Evolutionary conservation across 2,329 filamentous ascomycete genomes (phyloP).

Genomic region (Verticillium nubilum): DNA sequence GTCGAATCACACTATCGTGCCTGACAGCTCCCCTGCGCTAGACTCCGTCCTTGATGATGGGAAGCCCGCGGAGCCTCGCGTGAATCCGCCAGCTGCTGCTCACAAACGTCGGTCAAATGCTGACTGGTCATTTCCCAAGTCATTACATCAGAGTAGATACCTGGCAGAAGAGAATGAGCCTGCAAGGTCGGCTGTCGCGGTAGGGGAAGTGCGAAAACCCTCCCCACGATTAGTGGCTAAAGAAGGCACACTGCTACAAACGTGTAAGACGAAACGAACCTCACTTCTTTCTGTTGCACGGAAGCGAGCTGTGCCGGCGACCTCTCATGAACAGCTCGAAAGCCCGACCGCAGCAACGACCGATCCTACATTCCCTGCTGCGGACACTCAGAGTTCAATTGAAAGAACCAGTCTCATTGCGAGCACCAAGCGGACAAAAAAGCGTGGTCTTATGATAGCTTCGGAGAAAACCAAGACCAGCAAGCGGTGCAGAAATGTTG

Average conservation of each 20-base stretch:
- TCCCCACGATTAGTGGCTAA: background rate
- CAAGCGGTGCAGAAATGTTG: background rate
- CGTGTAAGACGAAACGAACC: background rate
- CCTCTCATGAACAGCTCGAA: background rate
- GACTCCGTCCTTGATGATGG: background rate
- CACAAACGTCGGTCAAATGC: background rate
- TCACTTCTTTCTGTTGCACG: background rate
- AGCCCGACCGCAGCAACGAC: background rate
- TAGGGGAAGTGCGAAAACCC: background rate
- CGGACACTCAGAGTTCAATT: slow-evolving; percentile 14
- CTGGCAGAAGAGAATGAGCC: background rate
- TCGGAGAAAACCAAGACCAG: slow-evolving; percentile 23
- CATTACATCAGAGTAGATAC: background rate
- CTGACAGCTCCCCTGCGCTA: background rate
- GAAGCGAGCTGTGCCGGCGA: background rate
- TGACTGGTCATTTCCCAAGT: background rate
- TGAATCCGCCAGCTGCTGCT: too few relatives aligned
- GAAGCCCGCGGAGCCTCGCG: background rate
- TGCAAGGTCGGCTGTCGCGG: background rate
- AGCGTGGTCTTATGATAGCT: slow-evolving; percentile 42
- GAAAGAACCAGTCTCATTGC: slow-evolving; percentile 40
- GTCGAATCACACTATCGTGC: background rate
- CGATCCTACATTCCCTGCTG: background rate
- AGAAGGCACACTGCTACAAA: slow-evolving; percentile 9
- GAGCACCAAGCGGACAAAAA: slow-evolving; percentile 23